Conservation (phyloP, 306 rosid genomes). For the Sechiopsis laciniata region DNA sequence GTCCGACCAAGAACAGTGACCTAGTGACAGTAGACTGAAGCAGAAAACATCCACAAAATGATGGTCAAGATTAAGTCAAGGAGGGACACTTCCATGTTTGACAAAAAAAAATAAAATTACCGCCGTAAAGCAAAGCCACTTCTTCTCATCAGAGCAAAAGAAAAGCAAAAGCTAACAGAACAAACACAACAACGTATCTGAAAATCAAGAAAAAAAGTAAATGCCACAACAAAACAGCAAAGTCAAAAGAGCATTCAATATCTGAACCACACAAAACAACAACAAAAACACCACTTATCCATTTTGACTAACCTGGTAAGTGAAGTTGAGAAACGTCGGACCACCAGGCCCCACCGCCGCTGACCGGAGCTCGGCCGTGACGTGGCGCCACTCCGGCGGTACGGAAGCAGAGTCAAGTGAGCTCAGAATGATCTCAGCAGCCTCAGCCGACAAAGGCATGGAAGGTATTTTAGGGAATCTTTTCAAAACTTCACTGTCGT, state of each 20-base stretch:
- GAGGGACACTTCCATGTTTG: constrained; percentile 2
- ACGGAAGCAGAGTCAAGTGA: constrained; percentile 40
- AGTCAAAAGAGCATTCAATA: constrained; percentile 13
- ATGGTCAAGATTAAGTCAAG: constrained; percentile 20
- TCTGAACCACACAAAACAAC: constrained; percentile 11
- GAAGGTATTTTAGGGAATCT: constrained; percentile 91
- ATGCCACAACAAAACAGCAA: not conserved
- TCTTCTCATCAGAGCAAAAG: constrained; percentile 2
- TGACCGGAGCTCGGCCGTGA: constrained; percentile 26
- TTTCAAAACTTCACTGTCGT: constrained; percentile 54
- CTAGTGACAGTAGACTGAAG: not conserved
- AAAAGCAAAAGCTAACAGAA: constrained; percentile 2
- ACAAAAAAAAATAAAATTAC: not conserved
- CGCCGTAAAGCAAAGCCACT: constrained; percentile 5
- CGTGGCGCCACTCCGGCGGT: constrained; percentile 56
- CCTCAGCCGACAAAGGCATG: constrained; percentile 60
- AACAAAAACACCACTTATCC: constrained; percentile 11
- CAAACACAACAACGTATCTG: not conserved
- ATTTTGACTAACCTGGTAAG: constrained; percentile 61
- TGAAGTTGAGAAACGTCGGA: constrained; percentile 66
- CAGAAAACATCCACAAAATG: constrained; percentile 5
- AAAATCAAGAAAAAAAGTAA: not conserved
- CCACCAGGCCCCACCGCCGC: constrained; percentile 77
- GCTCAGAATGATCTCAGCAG: constrained; percentile 47
- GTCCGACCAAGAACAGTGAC: constrained; percentile 8